Evolutionary conservation across 371 early-diverging fungal genomes (phyloP), one percentile per base, ranked within the genome.

Genomic region (Mortierella sp.): DNA sequence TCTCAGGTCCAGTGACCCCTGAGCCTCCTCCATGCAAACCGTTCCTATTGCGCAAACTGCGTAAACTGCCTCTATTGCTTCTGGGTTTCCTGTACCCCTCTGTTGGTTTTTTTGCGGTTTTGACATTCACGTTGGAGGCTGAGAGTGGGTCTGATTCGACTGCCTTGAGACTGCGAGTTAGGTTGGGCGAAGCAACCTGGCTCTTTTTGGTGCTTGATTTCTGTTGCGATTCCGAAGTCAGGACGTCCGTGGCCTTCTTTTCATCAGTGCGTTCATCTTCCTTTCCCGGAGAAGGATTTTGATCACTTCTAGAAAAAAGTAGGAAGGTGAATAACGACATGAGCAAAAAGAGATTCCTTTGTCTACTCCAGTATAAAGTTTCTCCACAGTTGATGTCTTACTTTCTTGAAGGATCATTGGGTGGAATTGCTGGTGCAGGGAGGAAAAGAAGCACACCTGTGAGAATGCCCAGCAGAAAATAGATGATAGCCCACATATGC

Each of bases 381-480:
- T 52, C n/a, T 52, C 16, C 3, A 24, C 45, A 33, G 2, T 8
- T 33, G 33, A 22, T 8, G 10, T 22, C 58, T 41, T 50, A 58
- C 65, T 21, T 19, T 59, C 3, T 65, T 43, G 53, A 21, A 19
- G 48, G 16, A 48, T 52, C n/a, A 22, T 36, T 19, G 10, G 24
- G 22, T 28, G 55, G 28, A 9, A n/a, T 13, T 70, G 19, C n/a
- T 9, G 55, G 55, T 7, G 47, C 15, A 47, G 38, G 48, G 33
- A 48, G 43, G 36, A 63, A 60, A 28, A 72, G 61, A 19, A 64
- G 58, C 60, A 77, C 59, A 21, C 77, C 77, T 22, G 69, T 72
- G 40, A 72, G 55, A 41, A 77, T 58, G 19, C 77, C 73, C 24
- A 67, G 32, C 47, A 77, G 38, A 61, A 77, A 72, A 72, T 68